Evolutionary conservation across 768 basidiomycete species (phyloP), one percentile per base, ranked within the genome.

Genomic region (Russula vinacea): DNA sequence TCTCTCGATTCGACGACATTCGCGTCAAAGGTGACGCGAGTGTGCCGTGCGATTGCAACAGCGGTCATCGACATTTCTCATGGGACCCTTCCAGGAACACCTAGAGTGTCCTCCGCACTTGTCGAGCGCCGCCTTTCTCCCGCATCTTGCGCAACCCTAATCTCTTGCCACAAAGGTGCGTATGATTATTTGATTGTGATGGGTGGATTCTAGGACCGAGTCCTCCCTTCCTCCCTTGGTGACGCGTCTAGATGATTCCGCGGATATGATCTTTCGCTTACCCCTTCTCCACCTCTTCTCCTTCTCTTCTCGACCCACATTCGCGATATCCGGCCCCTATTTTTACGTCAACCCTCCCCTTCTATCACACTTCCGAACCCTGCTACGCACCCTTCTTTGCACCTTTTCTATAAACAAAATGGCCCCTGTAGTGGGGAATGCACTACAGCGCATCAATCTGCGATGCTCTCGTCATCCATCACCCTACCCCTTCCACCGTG

Each of bases 181-280:
- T 19, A 40, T 5, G 24, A 3, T 44, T 4, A 7, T 3, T 54
- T n/a, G 33, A 7, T 54, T n/a, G 33, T 35, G 3, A 13, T 5
- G 2, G 14, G 14, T n/a, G n/a, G n/a, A 22, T 35, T 40, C 5
- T 35, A 35, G 35, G 35, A 7, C 35, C 6, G 35, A 35, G 8
- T 35, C 35, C 8, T 35, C 16, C 24, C 14, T 13, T 19, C 22
- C 9, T 0, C 24, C 55, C 17, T 29, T 13, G 22, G 52, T 53
- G 24, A 55, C 39, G 37, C 39, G 22, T 22, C 33, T 19, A 53
- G 52, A 35, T 22, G 35, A 54, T 24, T 54, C 22, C 13, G 37
- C 42, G 45, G 56, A 57, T 57, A 44, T 47, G 44, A 58, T n/a
- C 26, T 33, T 14, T 35, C n/a, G 6, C 32, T 45, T 58, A 16